A percentile compares a stretch with the other conserved stretches of the same genome.
Conservation (phyloP, 371 early-diverging fungal genomes). For the Zychaea mexicana region DNA sequence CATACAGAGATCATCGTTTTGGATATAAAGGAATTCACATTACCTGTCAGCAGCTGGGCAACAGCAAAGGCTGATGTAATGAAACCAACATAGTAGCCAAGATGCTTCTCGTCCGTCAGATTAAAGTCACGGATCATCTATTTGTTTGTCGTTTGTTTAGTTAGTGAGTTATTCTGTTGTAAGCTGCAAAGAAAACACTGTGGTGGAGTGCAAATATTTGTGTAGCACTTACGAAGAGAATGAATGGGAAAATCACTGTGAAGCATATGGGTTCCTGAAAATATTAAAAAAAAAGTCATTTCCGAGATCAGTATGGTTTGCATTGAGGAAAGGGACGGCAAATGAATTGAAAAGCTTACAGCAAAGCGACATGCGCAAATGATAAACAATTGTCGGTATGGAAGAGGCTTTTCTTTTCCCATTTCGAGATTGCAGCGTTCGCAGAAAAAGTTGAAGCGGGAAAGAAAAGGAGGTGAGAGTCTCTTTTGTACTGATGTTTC, state of each 20-base stretch:
- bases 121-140: constrained; percentile 67
- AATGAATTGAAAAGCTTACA: constrained; percentile 19
- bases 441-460: not conserved
- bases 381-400: constrained; percentile 55
- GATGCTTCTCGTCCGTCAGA: constrained; percentile 52
- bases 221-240: constrained; percentile 35
- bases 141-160: no score
- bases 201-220: no score
- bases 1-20: not conserved
- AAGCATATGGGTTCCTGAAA: constrained; percentile 65
- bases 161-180: no score
- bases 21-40: not conserved
- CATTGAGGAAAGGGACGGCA: constrained; percentile 24
- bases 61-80: constrained; percentile 69
- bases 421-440: not conserved
- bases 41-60: constrained; percentile 62
- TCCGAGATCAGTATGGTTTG: not conserved
- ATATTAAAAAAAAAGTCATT: not conserved
- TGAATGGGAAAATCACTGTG: constrained; percentile 66
- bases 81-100: constrained; percentile 70
- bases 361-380: constrained; percentile 55
- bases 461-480: not conserved
- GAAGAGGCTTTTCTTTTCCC: constrained; percentile 45
- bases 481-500: no score
- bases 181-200: no score